These are phyloP conservation scores for Cystobasidium onofrii DNA, from an alignment of 768 basidiomycete species.

Conservation along the genomic window DNA sequence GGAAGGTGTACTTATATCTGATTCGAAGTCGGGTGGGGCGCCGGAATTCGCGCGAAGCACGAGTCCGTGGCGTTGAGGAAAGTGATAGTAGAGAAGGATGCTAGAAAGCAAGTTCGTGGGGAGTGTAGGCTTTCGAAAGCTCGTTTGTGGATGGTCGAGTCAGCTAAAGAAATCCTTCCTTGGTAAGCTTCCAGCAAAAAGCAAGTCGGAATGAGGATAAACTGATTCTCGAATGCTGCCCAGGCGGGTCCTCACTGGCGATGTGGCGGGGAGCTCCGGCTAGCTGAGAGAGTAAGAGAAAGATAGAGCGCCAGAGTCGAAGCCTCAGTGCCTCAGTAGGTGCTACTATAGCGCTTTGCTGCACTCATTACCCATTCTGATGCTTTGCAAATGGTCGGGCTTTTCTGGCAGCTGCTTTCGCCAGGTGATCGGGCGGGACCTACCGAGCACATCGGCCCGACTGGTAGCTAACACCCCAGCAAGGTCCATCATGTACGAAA, in stretches of 20 bases:
- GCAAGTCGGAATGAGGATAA: background rate
- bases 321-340: too few species aligned
- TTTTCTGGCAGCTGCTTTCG: too few species aligned
- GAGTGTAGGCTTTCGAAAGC: background rate
- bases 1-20: too few species aligned
- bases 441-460: too few species aligned
- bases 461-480: too few species aligned
- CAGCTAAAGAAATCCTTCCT: background rate
- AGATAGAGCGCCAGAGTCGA: too few species aligned
- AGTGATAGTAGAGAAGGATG: background rate
- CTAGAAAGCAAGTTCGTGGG: background rate
- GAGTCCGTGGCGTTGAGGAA: background rate
- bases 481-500: too few species aligned
- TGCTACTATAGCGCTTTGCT: too few species aligned
- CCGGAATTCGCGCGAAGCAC: background rate
- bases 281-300: background rate
- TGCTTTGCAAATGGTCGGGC: too few species aligned
- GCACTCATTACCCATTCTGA: too few species aligned
- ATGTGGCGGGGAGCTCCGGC: background rate
- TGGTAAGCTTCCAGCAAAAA: too few species aligned
- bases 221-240: too few species aligned
- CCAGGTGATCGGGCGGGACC: background rate
- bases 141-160: background rate
- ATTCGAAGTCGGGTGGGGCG: background rate
- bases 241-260: background rate